Percentiles rank a stretch among this genome's conserved stretches.
These are phyloP conservation scores for Tylopilus sp. DNA, from an alignment of 768 basidiomycete genomes.

Conservation along the genomic window DNA sequence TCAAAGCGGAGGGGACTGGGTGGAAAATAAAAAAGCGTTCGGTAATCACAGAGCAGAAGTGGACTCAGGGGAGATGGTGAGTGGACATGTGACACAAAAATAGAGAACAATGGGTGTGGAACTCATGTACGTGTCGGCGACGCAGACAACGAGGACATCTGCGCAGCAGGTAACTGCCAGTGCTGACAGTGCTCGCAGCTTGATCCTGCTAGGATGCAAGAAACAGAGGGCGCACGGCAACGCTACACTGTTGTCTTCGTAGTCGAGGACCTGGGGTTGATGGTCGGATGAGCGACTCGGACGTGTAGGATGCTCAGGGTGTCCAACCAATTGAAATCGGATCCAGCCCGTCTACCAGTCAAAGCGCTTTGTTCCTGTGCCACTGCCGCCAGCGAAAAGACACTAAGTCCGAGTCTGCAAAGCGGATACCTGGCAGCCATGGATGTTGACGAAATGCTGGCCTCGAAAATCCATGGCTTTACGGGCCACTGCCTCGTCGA, in stretches of 20 bases:
- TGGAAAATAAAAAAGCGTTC: not conserved
- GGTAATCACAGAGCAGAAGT: not conserved
- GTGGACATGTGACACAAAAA: not conserved
- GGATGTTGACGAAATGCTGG: too few relatives aligned
- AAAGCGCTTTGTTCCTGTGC: not conserved
- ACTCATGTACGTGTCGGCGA: not conserved
- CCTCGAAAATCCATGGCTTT: not conserved
- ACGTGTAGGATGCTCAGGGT: not conserved
- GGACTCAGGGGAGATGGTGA: not conserved
- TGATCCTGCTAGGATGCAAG: not conserved
- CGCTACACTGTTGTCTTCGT: not conserved
- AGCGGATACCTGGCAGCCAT: too few relatives aligned
- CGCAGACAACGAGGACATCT: not conserved
- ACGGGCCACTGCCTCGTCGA: not conserved
- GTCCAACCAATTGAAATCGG: not conserved
- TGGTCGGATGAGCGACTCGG: not conserved
- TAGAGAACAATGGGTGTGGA: constrained; percentile 8
- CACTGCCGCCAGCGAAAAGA: not conserved
- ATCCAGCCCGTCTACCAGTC: not conserved
- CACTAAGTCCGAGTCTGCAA: too few relatives aligned
- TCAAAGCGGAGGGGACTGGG: constrained; percentile 12
- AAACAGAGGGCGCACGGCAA: not conserved
- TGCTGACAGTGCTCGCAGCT: not conserved
- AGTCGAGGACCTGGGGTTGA: not conserved
- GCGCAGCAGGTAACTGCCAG: not conserved